Evolutionary conservation across 495 filamentous ascomycete species (phyloP).

Genomic region (Penicillium cosmopolitanum): DNA sequence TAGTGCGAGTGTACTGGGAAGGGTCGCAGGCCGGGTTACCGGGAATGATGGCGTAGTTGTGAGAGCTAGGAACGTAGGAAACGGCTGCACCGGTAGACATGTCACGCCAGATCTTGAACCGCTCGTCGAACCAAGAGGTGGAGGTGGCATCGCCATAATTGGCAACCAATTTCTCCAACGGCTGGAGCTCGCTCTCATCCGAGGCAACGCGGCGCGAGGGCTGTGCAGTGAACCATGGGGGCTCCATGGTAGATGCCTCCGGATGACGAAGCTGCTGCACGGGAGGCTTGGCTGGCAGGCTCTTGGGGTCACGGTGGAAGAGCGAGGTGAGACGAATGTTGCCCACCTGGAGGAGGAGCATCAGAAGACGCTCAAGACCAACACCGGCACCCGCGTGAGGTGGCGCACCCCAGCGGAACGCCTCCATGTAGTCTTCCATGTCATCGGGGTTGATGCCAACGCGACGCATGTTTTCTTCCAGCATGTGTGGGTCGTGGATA

Average conservation of each 20-base stretch:
- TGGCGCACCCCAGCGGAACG: constrained; percentile 85
- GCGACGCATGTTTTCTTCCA: constrained; percentile 76
- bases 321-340: constrained; percentile 88
- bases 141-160: constrained; percentile 91
- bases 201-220: constrained; percentile 36
- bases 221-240: constrained; percentile 57
- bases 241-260: constrained; percentile 73
- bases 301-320: constrained; percentile 84
- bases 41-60: constrained; percentile 75
- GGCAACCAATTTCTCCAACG: constrained; percentile 78
- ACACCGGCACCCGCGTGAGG: constrained; percentile 91
- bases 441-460: constrained; percentile 72
- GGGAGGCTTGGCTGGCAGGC: constrained; percentile 61
- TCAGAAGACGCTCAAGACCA: constrained; percentile 83
- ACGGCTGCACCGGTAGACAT: constrained; percentile 75
- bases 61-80: constrained; percentile 72
- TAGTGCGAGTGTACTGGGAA: constrained; percentile 69
- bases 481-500: constrained; percentile 76
- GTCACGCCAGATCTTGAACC: constrained; percentile 83
- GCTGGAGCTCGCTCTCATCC: constrained; percentile 60
- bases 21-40: constrained; percentile 80
- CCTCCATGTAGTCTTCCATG: constrained; percentile 88
- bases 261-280: constrained; percentile 68
- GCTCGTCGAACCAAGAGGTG: constrained; percentile 83
- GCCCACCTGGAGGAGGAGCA: constrained; percentile 80